Evolutionary conservation across 169 alveolate species (phyloP).

Genomic region (Plasmodium vinckei): DNA sequence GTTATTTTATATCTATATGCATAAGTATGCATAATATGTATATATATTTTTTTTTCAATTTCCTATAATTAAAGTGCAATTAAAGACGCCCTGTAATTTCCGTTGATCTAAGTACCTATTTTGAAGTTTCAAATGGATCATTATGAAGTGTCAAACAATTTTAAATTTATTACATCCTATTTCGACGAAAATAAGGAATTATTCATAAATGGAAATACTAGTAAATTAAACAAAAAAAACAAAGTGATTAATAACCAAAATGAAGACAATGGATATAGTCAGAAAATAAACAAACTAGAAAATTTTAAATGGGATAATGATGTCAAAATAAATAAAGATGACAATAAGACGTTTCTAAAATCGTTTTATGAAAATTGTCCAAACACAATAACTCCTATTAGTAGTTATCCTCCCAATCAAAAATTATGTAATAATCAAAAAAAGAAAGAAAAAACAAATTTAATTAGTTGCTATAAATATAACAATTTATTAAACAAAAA

Average conservation of each 20-base stretch:
- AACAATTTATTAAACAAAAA: conserved; percentile 36
- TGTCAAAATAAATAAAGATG: background rate
- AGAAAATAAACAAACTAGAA: conserved; percentile 12
- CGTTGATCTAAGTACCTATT: background rate
- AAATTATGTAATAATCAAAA: conserved; percentile 18
- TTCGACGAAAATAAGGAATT: conserved; percentile 27
- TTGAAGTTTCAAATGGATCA: conserved; percentile 44
- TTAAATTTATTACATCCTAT: conserved; percentile 16
- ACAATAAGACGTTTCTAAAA: conserved; percentile 1
- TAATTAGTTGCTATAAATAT: conserved; percentile 60
- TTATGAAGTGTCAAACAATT: conserved; percentile 20
- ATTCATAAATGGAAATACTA: background rate
- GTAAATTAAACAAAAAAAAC: conserved; percentile 3
- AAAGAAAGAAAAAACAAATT: conserved; percentile 53
- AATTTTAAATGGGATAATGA: conserved; percentile 7
- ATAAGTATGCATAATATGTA: background rate
- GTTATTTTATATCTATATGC: background rate
- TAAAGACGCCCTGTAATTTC: background rate
- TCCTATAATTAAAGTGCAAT: background rate
- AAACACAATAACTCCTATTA: background rate
- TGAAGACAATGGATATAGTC: background rate
- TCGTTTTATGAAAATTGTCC: too few relatives aligned
- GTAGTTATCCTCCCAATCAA: background rate
- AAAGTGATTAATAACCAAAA: conserved; percentile 25
- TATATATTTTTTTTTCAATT: background rate